These are phyloP conservation scores for Lobosporangium transversale DNA, from an alignment of 192 early-diverging fungal species.

Conservation along the genomic window DNA sequence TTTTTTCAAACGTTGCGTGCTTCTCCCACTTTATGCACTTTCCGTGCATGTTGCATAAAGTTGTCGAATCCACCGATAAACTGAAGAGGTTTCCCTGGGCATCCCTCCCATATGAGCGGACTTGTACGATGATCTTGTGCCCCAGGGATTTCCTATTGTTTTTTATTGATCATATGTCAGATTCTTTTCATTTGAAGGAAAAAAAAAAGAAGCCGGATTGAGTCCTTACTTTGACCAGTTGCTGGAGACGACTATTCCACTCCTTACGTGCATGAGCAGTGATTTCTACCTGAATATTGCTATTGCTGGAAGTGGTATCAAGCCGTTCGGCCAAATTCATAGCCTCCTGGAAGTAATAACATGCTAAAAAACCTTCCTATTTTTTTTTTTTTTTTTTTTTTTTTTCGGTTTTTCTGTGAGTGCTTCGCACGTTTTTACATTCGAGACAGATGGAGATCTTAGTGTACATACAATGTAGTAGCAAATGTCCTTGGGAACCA, in stretches of 20 bases:
- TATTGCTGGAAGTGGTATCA: conserved; percentile 40
- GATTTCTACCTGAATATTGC: conserved; percentile 48
- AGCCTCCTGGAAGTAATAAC: conserved; percentile 39
- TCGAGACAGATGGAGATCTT: too few relatives aligned
- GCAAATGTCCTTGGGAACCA: conserved; percentile 46
- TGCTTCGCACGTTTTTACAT: too few relatives aligned
- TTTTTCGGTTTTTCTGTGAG: too few relatives aligned
- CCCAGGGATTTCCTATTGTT: conserved; percentile 34
- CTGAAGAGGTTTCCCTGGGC: conserved; percentile 23
- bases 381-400: background rate
- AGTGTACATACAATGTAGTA: conserved; percentile 30
- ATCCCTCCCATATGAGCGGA: conserved; percentile 46
- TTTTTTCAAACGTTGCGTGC: conserved; percentile 19
- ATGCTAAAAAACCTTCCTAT: conserved; percentile 48
- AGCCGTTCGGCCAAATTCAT: conserved; percentile 37
- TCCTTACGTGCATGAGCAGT: conserved; percentile 39
- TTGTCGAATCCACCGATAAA: conserved; percentile 49
- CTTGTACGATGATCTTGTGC: conserved; percentile 49
- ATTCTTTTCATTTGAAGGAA: too few relatives aligned
- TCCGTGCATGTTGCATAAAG: conserved; percentile 22
- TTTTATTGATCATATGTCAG: too few relatives aligned
- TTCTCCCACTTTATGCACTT: conserved; percentile 26
- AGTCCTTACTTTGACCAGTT: conserved; percentile 20
- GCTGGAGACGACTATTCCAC: conserved; percentile 28
- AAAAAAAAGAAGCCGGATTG: too few relatives aligned